Percentiles rank a stretch among this genome's conserved stretches.
Conservation (phyloP, 2,329 filamentous ascomycete genomes). For the Neofusicoccum parvum region DNA sequence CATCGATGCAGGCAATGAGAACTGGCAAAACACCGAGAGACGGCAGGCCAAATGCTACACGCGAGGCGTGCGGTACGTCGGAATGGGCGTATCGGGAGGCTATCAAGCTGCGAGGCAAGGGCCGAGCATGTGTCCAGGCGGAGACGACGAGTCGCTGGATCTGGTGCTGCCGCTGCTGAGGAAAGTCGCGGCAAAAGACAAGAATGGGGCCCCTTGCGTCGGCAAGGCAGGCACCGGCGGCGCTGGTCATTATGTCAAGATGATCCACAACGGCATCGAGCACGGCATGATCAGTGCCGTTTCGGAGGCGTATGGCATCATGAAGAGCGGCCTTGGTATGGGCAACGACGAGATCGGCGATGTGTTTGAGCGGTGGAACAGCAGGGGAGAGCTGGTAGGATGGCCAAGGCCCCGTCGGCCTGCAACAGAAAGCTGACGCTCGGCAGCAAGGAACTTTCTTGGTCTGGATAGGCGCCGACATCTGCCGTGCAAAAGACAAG, state of each 20-base stretch:
- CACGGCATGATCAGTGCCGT: constrained; percentile 70
- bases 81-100: constrained; percentile 69
- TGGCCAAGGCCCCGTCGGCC: too few species aligned
- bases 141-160: constrained; percentile 59
- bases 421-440: neutral
- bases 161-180: constrained; percentile 63
- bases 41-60: constrained; percentile 60
- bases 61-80: constrained; percentile 65
- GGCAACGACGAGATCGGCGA: constrained; percentile 62
- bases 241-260: constrained; percentile 72
- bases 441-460: constrained; percentile 59
- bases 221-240: constrained; percentile 63
- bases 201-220: constrained; percentile 62
- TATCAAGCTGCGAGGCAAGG: constrained; percentile 69
- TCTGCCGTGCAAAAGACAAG: constrained; percentile 56
- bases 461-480: constrained; percentile 63
- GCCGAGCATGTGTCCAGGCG: constrained; percentile 68
- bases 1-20: constrained; percentile 69
- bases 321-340: constrained; percentile 60
- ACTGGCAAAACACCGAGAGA: constrained; percentile 65
- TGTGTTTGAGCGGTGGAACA: constrained; percentile 63
- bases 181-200: constrained; percentile 64
- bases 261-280: constrained; percentile 76
- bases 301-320: constrained; percentile 66
- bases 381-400: constrained; percentile 56